phyloP scores from a whole-genome alignment of 768 basidiomycete species.

The Collybia mongolica region DNA sequence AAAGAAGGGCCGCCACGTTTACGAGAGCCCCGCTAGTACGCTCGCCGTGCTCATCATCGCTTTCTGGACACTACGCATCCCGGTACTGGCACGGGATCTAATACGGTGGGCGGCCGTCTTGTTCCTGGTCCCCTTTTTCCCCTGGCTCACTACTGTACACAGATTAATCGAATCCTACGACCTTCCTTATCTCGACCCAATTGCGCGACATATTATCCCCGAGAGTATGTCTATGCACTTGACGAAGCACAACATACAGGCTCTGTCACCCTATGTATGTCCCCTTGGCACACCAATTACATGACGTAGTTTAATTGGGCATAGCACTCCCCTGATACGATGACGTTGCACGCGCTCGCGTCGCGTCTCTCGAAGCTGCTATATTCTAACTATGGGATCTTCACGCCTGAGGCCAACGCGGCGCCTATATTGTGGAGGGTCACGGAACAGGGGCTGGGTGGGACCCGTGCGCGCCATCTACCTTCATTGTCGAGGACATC shows the following conservation, averaged over 20 bases:
- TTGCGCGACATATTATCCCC: slow-evolving; percentile 53
- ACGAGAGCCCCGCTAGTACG: slow-evolving; percentile 43
- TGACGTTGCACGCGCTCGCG: slow-evolving; percentile 56
- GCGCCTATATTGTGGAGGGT: slow-evolving; percentile 79
- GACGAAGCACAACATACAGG: slow-evolving; percentile 63
- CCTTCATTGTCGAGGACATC: slow-evolving; percentile 13
- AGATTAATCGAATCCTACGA: slow-evolving; percentile 76
- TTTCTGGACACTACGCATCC: slow-evolving; percentile 79
- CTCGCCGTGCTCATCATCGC: slow-evolving; percentile 72
- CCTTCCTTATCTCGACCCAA: slow-evolving; percentile 79
- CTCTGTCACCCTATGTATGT: slow-evolving; percentile 71
- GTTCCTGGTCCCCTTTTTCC: slow-evolving; percentile 1
- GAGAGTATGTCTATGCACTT: slow-evolving; percentile 63
- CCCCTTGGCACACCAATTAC: slow-evolving; percentile 1
- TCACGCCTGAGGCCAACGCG: slow-evolving; percentile 72
- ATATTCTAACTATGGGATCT: slow-evolving; percentile 51
- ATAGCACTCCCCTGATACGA: slow-evolving; percentile 64
- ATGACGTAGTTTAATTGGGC: slow-evolving; percentile 1
- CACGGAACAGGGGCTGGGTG: slow-evolving; percentile 56
- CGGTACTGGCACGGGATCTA: slow-evolving; percentile 75
- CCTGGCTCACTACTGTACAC: slow-evolving; percentile 7
- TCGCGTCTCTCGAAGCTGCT: slow-evolving; percentile 63
- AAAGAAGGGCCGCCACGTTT: slow-evolving; percentile 18
- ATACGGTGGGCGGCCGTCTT: slow-evolving; percentile 47
- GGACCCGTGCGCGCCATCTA: slow-evolving; percentile 63